These are phyloP conservation scores for Pythium scleroteichum DNA, from an alignment of 352 stramenopile genomes.

Conservation along the genomic window DNA sequence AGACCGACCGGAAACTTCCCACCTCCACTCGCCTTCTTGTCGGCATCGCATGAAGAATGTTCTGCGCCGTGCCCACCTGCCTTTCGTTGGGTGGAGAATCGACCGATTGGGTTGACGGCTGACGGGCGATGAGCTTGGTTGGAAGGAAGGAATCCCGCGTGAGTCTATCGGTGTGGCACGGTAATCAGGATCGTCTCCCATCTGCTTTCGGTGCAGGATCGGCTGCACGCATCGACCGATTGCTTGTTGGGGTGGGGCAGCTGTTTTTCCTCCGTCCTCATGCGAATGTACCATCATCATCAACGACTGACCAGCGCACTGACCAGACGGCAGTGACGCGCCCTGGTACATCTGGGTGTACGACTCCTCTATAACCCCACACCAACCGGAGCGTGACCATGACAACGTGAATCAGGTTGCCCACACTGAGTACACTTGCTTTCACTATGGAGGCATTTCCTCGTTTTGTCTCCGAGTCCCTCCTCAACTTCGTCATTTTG, in stretches of 20 bases:
- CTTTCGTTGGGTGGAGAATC: too few species aligned
- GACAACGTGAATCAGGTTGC: slow-evolving; percentile 13
- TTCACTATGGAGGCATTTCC: slow-evolving; percentile 11
- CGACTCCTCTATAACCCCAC: slow-evolving; percentile 6
- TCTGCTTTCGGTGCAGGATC: slow-evolving; percentile 22
- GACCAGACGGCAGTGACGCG: slow-evolving; percentile 23
- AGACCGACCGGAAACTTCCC: slow-evolving; percentile 4
- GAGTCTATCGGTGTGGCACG: background rate
- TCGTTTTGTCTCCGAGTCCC: too few species aligned
- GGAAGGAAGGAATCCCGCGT: too few species aligned
- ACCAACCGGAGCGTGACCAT: slow-evolving; percentile 1
- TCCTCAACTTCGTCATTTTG: slow-evolving; percentile 9
- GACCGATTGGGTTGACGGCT: too few species aligned
- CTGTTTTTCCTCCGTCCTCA: slow-evolving; percentile 8
- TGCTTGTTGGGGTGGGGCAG: slow-evolving; percentile 15
- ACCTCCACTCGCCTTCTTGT: background rate
- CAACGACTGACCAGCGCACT: slow-evolving; percentile 18
- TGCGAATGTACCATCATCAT: slow-evolving; percentile 15
- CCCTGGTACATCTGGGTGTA: slow-evolving; percentile 10
- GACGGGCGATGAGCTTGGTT: too few species aligned
- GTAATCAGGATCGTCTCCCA: slow-evolving; percentile 9
- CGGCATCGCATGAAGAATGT: too few species aligned
- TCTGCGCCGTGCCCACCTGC: too few species aligned
- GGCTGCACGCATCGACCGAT: slow-evolving; percentile 6
- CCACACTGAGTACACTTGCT: slow-evolving; percentile 10